Evolutionary conservation across 2,329 filamentous ascomycete genomes (phyloP).

Genomic region (Chaetomium olivaceum): DNA sequence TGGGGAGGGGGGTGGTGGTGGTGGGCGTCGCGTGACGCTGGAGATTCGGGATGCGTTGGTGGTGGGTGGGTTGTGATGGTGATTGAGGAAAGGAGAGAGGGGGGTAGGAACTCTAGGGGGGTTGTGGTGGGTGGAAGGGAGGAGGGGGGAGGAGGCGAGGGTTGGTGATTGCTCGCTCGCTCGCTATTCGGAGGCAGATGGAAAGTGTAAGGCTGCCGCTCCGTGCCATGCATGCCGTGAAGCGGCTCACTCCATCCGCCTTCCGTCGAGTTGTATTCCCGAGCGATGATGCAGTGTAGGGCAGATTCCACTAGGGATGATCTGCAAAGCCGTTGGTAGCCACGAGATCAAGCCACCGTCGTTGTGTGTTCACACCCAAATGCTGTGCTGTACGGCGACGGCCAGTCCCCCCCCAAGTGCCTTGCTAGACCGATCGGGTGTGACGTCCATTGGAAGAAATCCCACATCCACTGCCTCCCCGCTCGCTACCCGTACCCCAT

Average conservation of each 20-base stretch:
- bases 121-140: neutral
- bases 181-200: neutral
- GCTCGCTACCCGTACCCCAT: neutral
- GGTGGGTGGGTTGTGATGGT: neutral
- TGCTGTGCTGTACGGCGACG: neutral
- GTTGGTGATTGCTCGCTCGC: neutral
- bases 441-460: neutral
- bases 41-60: slow-evolving; percentile 52
- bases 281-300: neutral
- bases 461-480: neutral
- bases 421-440: neutral
- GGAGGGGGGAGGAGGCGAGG: neutral
- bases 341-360: neutral
- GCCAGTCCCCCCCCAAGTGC: neutral
- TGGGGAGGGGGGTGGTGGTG: slow-evolving; percentile 61
- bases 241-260: neutral
- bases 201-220: neutral
- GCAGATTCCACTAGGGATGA: neutral
- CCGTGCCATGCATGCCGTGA: too few species aligned
- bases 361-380: neutral
- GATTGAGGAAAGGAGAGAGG: neutral
- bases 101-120: neutral
- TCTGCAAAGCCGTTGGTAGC: neutral
- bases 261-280: neutral
- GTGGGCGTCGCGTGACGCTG: too few species aligned